A percentile compares a stretch with the other conserved stretches of the same genome.
phyloP scores from a whole-genome alignment of 2,329 filamentous ascomycete species.

The Trichothecium sympodiale region DNA sequence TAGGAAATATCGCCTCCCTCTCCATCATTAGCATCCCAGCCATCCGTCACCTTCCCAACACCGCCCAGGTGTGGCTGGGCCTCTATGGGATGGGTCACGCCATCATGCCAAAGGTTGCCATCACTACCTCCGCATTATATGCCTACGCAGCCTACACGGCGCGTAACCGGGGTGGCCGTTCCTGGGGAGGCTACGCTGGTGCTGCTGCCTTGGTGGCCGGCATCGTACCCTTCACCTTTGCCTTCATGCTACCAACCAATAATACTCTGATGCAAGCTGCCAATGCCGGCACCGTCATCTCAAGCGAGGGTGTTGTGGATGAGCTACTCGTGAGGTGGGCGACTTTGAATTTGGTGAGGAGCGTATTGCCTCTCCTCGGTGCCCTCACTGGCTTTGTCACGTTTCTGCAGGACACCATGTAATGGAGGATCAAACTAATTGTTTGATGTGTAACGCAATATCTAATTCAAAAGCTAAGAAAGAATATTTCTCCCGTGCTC shows the following conservation, averaged over 20 bases:
- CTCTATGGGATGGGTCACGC: conserved; percentile 24
- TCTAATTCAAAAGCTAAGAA: no score
- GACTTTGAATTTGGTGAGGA: conserved; percentile 17
- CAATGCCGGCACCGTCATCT: conserved; percentile 6
- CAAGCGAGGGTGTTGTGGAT: conserved; percentile 7
- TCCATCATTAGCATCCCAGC: conserved; percentile 24
- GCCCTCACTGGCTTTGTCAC: conserved; percentile 13
- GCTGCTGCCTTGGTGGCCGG: conserved; percentile 20
- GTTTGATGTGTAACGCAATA: no score
- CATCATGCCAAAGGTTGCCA: conserved; percentile 24
- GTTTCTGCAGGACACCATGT: conserved; percentile 10
- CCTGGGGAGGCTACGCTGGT: conserved; percentile 21
- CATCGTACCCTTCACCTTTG: conserved; percentile 29
- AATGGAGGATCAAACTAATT: no score
- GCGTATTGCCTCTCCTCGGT: conserved; percentile 19
- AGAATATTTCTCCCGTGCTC: no score
- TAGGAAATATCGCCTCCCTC: conserved; percentile 24
- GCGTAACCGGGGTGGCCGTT: conserved; percentile 9
- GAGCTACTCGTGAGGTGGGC: conserved; percentile 12
- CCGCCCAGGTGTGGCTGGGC: conserved; percentile 23
- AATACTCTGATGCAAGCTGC: conserved; percentile 15
- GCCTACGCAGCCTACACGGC: conserved; percentile 24
- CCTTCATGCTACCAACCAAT: conserved; percentile 26
- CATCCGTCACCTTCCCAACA: conserved; percentile 15
- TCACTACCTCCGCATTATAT: conserved; percentile 20